A percentile compares a stretch with the other conserved stretches of the same genome.
These are phyloP conservation scores for Yamadazyma songkhlaensis DNA, from an alignment of 1,139 yeast genomes.

Conservation along the genomic window DNA sequence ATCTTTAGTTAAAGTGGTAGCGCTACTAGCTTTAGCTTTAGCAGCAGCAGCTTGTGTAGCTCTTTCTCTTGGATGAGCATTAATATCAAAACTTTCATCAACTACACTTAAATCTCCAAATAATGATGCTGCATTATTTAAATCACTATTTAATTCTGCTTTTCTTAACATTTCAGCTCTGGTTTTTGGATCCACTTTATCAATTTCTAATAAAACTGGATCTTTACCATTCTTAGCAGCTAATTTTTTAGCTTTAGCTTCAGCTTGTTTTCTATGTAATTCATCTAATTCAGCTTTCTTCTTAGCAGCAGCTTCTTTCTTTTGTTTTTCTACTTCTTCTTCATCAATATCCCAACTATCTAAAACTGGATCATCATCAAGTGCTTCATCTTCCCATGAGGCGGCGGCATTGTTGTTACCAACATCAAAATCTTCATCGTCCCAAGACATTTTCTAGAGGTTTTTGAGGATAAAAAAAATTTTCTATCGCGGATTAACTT, in stretches of 20 bases:
- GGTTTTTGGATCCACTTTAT: slow-evolving; percentile 61
- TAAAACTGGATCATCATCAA: slow-evolving; percentile 67
- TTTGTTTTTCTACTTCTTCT: slow-evolving; percentile 51
- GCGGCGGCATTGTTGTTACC: slow-evolving; percentile 41
- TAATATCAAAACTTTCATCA: slow-evolving; percentile 30
- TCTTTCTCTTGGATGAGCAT: slow-evolving; percentile 66
- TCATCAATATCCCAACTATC: slow-evolving; percentile 83
- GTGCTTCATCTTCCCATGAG: slow-evolving; percentile 85
- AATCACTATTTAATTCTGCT: slow-evolving; percentile 81
- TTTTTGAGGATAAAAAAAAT: slow-evolving; percentile 3
- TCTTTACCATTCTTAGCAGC: slow-evolving; percentile 31
- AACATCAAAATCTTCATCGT: slow-evolving; percentile 88
- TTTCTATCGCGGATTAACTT: background rate
- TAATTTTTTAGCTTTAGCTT: slow-evolving; percentile 38
- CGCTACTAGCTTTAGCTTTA: slow-evolving; percentile 23
- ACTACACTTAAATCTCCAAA: slow-evolving; percentile 83
- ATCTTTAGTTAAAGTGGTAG: slow-evolving; percentile 50
- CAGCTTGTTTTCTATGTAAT: slow-evolving; percentile 39
- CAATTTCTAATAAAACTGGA: slow-evolving; percentile 48
- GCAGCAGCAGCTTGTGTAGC: slow-evolving; percentile 51
- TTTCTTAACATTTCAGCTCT: slow-evolving; percentile 70
- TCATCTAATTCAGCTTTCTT: slow-evolving; percentile 40
- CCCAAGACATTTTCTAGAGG: slow-evolving; percentile 47
- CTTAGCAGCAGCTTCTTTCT: slow-evolving; percentile 42
- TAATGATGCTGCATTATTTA: slow-evolving; percentile 89